Conservation (phyloP, 164 flowering plant species). For the Chimonanthus praecox region DNA sequence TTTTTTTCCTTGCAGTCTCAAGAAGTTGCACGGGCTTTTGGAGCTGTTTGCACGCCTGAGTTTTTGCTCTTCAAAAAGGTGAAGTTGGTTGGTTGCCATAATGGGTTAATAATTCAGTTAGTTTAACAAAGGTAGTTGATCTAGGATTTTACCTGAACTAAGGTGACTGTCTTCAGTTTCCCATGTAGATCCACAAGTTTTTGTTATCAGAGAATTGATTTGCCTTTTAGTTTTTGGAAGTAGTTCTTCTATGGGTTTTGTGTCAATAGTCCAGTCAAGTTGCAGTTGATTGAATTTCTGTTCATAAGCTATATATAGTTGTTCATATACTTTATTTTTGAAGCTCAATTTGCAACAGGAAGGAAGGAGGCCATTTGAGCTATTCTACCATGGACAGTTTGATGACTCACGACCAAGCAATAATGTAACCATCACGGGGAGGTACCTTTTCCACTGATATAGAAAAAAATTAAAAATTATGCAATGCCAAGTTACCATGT, state of each 20-base stretch:
- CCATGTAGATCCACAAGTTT: not conserved
- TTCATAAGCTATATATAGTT: not conserved
- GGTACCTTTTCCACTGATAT: conserved; percentile 27
- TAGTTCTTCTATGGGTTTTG: not conserved
- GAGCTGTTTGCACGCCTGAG: conserved; percentile 91
- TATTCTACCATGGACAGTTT: conserved; percentile 92
- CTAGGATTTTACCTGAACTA: not conserved
- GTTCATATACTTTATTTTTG: not conserved
- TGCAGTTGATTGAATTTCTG: not conserved
- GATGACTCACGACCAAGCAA: conserved; percentile 92
- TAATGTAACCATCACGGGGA: conserved; percentile 66
- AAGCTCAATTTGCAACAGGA: conserved; percentile 42
- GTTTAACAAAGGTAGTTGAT: not conserved
- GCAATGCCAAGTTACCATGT: too few relatives aligned
- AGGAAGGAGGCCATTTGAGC: conserved; percentile 87
- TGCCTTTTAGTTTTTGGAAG: not conserved
- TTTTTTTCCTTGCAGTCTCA: conserved; percentile 54
- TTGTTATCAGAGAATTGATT: not conserved
- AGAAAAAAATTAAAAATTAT: too few relatives aligned
- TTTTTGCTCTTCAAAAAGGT: conserved; percentile 91
- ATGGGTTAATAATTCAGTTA: not conserved
- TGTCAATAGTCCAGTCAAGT: not conserved
- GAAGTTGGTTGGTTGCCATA: not conserved
- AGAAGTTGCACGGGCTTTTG: conserved; percentile 78
- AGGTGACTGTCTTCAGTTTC: not conserved